Conservation (phyloP, 176 grass and related monocot species). For the Dactylis glomerata region DNA sequence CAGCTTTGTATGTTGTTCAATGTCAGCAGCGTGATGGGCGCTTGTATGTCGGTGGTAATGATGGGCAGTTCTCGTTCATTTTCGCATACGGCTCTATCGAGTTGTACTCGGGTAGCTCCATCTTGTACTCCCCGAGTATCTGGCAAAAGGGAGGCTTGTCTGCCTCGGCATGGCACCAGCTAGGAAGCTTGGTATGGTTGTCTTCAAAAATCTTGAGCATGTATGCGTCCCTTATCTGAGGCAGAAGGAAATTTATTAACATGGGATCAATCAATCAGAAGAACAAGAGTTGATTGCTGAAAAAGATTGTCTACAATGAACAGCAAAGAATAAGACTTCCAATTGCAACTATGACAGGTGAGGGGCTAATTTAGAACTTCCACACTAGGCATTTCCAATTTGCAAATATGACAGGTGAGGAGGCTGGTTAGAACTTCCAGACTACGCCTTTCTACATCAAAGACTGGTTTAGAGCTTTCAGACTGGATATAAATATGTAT, state of each 20-base stretch:
- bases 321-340: background rate
- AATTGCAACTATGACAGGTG: background rate
- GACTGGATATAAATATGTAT: background rate
- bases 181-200: conserved; percentile 56
- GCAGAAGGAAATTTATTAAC: conserved; percentile 4
- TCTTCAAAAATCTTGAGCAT: conserved; percentile 92
- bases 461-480: background rate
- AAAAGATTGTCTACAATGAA: background rate
- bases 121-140: conserved; percentile 82
- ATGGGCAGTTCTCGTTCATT: conserved; percentile 95
- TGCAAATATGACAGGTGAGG: background rate
- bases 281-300: background rate
- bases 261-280: conserved; percentile 1
- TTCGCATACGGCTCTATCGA: conserved; percentile 73
- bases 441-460: background rate
- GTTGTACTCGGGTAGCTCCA: conserved; percentile 95
- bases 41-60: conserved; percentile 73
- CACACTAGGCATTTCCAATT: too few species aligned
- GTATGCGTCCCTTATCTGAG: conserved; percentile 84
- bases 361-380: background rate
- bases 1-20: background rate
- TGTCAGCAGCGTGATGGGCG: conserved; percentile 64
- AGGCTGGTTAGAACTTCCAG: background rate
- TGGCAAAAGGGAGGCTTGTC: conserved; percentile 82
- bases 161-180: conserved; percentile 58